phyloP scores from a whole-genome alignment of 2,329 filamentous ascomycete genomes.

The Colletotrichum cuscutae region DNA sequence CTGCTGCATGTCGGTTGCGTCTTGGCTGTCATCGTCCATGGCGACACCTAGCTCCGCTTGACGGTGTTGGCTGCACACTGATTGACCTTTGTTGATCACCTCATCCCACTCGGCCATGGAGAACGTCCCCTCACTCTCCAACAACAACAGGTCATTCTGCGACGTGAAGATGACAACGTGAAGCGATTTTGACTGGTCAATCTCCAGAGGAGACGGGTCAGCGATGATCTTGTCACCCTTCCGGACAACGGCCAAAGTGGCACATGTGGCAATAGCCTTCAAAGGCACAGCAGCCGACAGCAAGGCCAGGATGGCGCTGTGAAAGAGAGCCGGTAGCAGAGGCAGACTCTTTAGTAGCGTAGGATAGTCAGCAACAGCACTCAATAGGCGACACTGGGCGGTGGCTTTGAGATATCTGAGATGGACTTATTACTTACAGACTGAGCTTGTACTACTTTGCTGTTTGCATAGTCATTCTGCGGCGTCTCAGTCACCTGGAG shows the following conservation, averaged over 20 bases:
- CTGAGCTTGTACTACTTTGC: constrained; percentile 68
- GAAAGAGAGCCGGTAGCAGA: constrained; percentile 83
- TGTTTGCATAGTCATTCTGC: constrained; percentile 71
- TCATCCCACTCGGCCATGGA: constrained; percentile 79
- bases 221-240: constrained; percentile 56
- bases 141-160: constrained; percentile 76
- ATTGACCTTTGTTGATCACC: constrained; percentile 72
- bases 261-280: constrained; percentile 75
- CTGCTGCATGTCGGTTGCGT: constrained; percentile 62
- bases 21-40: constrained; percentile 56
- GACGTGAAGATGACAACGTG: constrained; percentile 90
- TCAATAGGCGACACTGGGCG: constrained; percentile 10
- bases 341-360: constrained; percentile 72
- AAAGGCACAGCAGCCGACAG: constrained; percentile 86
- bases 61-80: constrained; percentile 67
- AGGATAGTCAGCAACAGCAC: constrained; percentile 5
- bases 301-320: constrained; percentile 81
- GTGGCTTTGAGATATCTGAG: background rate
- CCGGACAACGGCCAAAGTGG: constrained; percentile 68
- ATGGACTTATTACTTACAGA: constrained; percentile 58
- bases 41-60: constrained; percentile 52
- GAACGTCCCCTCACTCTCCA: constrained; percentile 86
- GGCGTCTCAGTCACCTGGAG: constrained; percentile 80
- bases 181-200: constrained; percentile 72
- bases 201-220: constrained; percentile 72